A percentile compares a stretch with the other conserved stretches of the same genome.
Evolutionary conservation across 441 rosid species (phyloP).

Genomic region (Geranium incanum): DNA sequence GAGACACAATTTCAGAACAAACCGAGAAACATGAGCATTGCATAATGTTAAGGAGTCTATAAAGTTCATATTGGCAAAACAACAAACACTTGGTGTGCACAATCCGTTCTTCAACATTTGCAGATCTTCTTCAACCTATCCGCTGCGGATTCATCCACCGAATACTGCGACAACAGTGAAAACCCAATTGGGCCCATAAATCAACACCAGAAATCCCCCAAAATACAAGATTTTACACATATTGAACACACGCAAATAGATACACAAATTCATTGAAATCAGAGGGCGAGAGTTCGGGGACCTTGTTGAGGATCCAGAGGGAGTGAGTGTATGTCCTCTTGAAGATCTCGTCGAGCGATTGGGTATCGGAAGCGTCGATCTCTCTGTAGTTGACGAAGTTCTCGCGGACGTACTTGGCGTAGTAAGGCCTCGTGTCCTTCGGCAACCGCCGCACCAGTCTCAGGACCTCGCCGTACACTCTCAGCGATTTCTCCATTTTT

Average conservation of each 20-base stretch:
- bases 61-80: conserved; percentile 5
- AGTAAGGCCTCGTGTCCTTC: conserved; percentile 64
- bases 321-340: conserved; percentile 75
- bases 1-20: neutral
- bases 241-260: neutral
- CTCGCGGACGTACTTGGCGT: conserved; percentile 80
- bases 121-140: conserved; percentile 49
- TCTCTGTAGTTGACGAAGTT: conserved; percentile 81
- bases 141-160: conserved; percentile 66
- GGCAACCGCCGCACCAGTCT: conserved; percentile 73
- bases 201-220: neutral
- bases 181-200: neutral
- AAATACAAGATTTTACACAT: neutral
- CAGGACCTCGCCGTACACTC: conserved; percentile 55
- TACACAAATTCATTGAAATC: neutral
- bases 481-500: conserved; percentile 58
- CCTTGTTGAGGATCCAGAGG: conserved; percentile 86
- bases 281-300: conserved; percentile 8
- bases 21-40: neutral
- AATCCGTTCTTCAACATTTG: conserved; percentile 17
- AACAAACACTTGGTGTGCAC: conserved; percentile 39
- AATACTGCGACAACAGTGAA: conserved; percentile 42
- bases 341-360: conserved; percentile 65
- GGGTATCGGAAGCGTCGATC: conserved; percentile 43
- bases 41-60: neutral